phyloP scores from a whole-genome alignment of 2,329 filamentous ascomycete genomes.

The Fonsecaea monophora region DNA sequence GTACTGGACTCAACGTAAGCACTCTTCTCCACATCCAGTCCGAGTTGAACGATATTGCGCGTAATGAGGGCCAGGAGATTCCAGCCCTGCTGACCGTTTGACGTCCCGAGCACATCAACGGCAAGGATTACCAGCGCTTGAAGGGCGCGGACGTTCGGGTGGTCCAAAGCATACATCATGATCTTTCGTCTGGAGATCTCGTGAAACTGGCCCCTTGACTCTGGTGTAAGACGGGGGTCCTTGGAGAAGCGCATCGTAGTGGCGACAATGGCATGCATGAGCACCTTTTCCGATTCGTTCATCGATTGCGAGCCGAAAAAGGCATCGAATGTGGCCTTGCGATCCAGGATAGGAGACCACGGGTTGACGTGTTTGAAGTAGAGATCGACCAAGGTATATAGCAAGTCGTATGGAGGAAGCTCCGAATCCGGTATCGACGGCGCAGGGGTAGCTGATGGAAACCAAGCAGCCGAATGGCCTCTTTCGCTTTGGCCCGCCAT shows the following conservation, averaged over 20 bases:
- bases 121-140: constrained; percentile 88
- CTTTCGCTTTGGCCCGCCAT: constrained; percentile 32
- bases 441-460: constrained; percentile 29
- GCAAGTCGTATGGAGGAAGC: constrained; percentile 74
- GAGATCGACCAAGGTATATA: constrained; percentile 74
- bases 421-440: constrained; percentile 30
- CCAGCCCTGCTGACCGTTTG: constrained; percentile 90
- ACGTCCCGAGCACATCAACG: constrained; percentile 81
- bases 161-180: constrained; percentile 83
- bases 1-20: constrained; percentile 78
- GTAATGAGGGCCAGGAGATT: constrained; percentile 89
- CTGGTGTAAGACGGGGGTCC: constrained; percentile 74
- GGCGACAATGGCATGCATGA: constrained; percentile 87
- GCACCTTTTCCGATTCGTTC: constrained; percentile 75
- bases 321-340: constrained; percentile 78
- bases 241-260: constrained; percentile 85
- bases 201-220: constrained; percentile 76
- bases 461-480: constrained; percentile 30
- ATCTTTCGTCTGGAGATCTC: constrained; percentile 84
- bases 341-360: constrained; percentile 89
- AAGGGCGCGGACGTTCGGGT: constrained; percentile 84
- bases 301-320: constrained; percentile 67
- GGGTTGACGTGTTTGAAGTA: constrained; percentile 83
- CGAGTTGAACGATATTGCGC: constrained; percentile 84
- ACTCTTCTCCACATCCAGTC: constrained; percentile 80